These are phyloP conservation scores for Daedaleopsis nitida DNA, from an alignment of 768 basidiomycete genomes.

Conservation along the genomic window DNA sequence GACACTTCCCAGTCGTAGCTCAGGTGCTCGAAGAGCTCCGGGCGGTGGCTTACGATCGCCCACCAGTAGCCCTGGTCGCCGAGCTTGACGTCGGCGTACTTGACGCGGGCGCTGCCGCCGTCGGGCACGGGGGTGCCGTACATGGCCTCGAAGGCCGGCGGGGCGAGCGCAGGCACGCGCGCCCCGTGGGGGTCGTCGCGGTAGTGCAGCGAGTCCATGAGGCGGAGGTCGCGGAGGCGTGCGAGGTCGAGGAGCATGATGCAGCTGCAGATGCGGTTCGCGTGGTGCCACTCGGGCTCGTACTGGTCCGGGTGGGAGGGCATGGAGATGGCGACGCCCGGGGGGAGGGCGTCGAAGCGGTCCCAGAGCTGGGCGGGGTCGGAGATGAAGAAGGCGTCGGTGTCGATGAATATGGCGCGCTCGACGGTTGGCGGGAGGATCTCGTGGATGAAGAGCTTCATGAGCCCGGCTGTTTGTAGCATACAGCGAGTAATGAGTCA, in stretches of 20 bases:
- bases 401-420: conserved; percentile 53
- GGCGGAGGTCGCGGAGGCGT: conserved; percentile 42
- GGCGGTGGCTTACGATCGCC: conserved; percentile 49
- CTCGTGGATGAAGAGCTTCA: conserved; percentile 57
- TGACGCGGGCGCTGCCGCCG: conserved; percentile 29
- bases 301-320: conserved; percentile 46
- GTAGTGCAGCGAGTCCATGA: conserved; percentile 51
- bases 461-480: conserved; percentile 42
- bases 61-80: conserved; percentile 59
- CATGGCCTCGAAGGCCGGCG: conserved; percentile 45
- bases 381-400: conserved; percentile 51
- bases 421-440: conserved; percentile 44
- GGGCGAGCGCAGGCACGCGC: conserved; percentile 35
- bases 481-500: not conserved
- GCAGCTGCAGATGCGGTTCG: conserved; percentile 52
- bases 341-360: conserved; percentile 37
- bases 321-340: conserved; percentile 43
- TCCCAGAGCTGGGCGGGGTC: conserved; percentile 51
- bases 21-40: conserved; percentile 44
- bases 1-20: conserved; percentile 51
- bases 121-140: conserved; percentile 41
- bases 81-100: conserved; percentile 46
- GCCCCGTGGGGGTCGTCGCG: conserved; percentile 13
- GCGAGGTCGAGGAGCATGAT: conserved; percentile 54
- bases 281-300: conserved; percentile 45